phyloP scores from a whole-genome alignment of 257 asterid genomes.

The Salvia hispanica region DNA sequence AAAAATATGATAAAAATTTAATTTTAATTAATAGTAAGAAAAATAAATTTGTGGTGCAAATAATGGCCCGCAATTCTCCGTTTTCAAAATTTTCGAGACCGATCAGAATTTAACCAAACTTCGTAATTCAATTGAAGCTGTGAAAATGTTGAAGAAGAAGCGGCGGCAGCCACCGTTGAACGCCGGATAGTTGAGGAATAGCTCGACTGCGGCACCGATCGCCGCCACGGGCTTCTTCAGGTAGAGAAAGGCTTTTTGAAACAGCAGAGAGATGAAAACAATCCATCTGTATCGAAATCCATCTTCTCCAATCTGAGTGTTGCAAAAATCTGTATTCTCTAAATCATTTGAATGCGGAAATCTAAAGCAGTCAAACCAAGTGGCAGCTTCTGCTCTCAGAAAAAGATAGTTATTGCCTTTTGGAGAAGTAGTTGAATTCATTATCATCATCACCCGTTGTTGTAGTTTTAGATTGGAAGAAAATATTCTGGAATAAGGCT shows the following conservation, averaged over 20 bases:
- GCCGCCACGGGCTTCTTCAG: conserved; percentile 49
- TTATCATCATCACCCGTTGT: conserved; percentile 19
- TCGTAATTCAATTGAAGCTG: conserved; percentile 28
- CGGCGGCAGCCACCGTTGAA: conserved; percentile 31
- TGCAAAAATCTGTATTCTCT: conserved; percentile 37
- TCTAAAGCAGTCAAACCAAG: conserved; percentile 42
- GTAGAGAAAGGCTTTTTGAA: conserved; percentile 43
- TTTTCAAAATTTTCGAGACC: too few species aligned
- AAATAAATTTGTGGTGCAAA: too few species aligned
- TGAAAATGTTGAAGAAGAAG: conserved; percentile 46
- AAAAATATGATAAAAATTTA: too few species aligned
- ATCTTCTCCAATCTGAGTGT: conserved; percentile 24
- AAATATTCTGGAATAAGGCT: conserved; percentile 10
- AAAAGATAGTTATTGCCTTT: conserved; percentile 44
- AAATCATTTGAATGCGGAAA: conserved; percentile 44
- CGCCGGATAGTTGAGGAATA: conserved; percentile 45
- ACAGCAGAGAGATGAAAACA: conserved; percentile 50
- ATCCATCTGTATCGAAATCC: conserved; percentile 54
- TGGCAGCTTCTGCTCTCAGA: conserved; percentile 49
- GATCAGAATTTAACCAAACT: too few species aligned
- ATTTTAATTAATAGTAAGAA: too few species aligned
- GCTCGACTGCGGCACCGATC: conserved; percentile 47
- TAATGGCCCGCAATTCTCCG: too few species aligned
- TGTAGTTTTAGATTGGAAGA: conserved; percentile 32
- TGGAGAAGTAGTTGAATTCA: conserved; percentile 28